Conservation (phyloP, 2,329 filamentous ascomycete species). For the Annulohypoxylon truncatum region DNA sequence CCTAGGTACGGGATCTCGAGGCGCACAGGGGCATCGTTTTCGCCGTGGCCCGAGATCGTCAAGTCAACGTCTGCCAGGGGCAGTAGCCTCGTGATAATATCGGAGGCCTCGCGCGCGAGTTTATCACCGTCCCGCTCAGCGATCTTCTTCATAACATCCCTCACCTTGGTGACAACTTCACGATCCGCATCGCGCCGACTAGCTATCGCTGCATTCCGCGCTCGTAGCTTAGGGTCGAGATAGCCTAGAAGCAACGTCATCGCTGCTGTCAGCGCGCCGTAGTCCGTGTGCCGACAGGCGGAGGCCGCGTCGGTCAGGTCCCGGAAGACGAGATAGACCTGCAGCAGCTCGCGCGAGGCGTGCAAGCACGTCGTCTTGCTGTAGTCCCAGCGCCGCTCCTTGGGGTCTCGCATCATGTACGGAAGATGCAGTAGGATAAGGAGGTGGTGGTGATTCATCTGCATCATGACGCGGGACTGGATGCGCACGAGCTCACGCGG, state of each 20-base stretch:
- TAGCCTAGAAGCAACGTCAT: conserved; percentile 64
- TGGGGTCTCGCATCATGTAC: conserved; percentile 60
- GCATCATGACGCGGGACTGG: conserved; percentile 55
- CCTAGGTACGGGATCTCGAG: conserved; percentile 61
- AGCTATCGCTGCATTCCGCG: conserved; percentile 35
- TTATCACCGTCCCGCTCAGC: conserved; percentile 55
- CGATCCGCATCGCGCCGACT: conserved; percentile 52
- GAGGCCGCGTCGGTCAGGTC: conserved; percentile 52
- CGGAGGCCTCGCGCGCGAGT: conserved; percentile 56
- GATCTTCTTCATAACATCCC: conserved; percentile 55
- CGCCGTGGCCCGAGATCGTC: conserved; percentile 25
- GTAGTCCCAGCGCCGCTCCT: conserved; percentile 57
- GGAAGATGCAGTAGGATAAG: conserved; percentile 66
- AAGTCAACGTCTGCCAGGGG: conserved; percentile 50
- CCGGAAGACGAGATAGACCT: conserved; percentile 61
- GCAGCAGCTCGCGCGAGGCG: conserved; percentile 63
- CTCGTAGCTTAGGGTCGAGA: conserved; percentile 52
- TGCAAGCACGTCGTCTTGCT: conserved; percentile 62
- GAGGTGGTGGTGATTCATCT: conserved; percentile 63
- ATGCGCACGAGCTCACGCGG: conserved; percentile 47
- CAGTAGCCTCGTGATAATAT: conserved; percentile 57
- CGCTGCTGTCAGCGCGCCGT: conserved; percentile 62
- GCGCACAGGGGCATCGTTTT: conserved; percentile 47
- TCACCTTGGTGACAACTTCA: conserved; percentile 52
- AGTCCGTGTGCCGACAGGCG: conserved; percentile 63